These are phyloP conservation scores for Candida incommunis DNA, from an alignment of 805 yeast species.

Conservation along the genomic window DNA sequence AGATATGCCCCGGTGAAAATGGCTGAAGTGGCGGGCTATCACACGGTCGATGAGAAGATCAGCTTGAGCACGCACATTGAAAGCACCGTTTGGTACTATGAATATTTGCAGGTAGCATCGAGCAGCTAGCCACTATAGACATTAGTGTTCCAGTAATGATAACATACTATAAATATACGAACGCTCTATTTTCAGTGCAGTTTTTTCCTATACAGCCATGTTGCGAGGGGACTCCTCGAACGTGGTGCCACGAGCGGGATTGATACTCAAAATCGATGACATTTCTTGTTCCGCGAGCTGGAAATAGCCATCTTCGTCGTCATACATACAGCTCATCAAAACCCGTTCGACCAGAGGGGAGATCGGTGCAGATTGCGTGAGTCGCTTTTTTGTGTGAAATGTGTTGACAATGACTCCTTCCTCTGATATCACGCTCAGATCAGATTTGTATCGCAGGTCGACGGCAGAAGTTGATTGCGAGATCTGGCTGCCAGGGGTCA, in stretches of 20 bases:
- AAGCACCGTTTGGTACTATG: conserved; percentile 19
- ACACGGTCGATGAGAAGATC: conserved; percentile 51
- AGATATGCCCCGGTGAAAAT: conserved; percentile 36
- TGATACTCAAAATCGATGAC: background rate
- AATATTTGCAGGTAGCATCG: conserved; percentile 9
- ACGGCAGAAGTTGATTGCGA: background rate
- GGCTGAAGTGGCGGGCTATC: conserved; percentile 20
- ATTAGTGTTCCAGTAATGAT: background rate
- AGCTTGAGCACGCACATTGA: conserved; percentile 40
- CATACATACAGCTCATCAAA: background rate
- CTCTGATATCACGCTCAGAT: background rate
- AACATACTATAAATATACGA: too few species aligned
- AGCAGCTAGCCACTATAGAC: background rate
- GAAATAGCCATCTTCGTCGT: conserved; percentile 1
- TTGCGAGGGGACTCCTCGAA: too few species aligned
- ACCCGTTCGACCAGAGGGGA: background rate
- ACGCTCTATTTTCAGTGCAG: too few species aligned
- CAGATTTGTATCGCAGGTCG: background rate
- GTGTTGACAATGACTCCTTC: background rate
- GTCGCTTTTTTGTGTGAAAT: background rate
- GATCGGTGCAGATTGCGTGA: background rate
- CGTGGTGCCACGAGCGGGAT: background rate
- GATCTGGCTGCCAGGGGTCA: too few species aligned
- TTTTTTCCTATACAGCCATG: too few species aligned
- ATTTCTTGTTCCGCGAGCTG: background rate